Conservation (phyloP, 345 rosid species). For the Chamaenerion angustifolium region DNA sequence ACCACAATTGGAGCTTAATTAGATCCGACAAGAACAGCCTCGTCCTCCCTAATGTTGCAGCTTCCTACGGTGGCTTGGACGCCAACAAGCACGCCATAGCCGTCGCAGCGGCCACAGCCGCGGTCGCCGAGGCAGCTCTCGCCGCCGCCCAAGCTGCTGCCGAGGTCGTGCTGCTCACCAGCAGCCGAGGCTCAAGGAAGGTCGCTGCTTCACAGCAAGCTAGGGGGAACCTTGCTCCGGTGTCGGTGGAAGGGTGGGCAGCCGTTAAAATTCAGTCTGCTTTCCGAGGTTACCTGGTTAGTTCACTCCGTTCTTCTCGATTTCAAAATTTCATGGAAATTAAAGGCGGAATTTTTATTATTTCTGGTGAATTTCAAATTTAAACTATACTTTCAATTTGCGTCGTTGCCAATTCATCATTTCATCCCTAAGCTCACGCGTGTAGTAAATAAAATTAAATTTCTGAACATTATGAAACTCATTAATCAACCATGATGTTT, state of each 20-base stretch:
- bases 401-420: too few relatives aligned
- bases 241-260: constrained; percentile 26
- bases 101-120: constrained; percentile 88
- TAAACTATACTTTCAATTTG: too few relatives aligned
- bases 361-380: not conserved
- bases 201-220: constrained; percentile 10
- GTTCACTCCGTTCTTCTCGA: constrained; percentile 7
- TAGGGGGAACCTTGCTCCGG: constrained; percentile 7
- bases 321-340: not conserved
- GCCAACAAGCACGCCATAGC: constrained; percentile 73
- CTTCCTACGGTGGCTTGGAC: constrained; percentile 24
- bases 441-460: too few relatives aligned
- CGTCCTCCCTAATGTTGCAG: constrained; percentile 6
- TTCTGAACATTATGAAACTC: too few relatives aligned
- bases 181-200: constrained; percentile 17
- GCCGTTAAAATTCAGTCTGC: constrained; percentile 78
- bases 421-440: too few relatives aligned
- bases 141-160: constrained; percentile 96
- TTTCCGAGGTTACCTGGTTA: constrained; percentile 90
- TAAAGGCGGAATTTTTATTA: not conserved
- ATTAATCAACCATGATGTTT: too few relatives aligned
- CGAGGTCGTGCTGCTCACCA: constrained; percentile 76
- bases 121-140: constrained; percentile 79
- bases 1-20: constrained; percentile 42
- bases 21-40: constrained; percentile 27